Percentiles rank a stretch among this genome's conserved stretches.
Conservation (phyloP, 2,329 filamentous ascomycete species). For the Tolypocladium pustulatum region DNA sequence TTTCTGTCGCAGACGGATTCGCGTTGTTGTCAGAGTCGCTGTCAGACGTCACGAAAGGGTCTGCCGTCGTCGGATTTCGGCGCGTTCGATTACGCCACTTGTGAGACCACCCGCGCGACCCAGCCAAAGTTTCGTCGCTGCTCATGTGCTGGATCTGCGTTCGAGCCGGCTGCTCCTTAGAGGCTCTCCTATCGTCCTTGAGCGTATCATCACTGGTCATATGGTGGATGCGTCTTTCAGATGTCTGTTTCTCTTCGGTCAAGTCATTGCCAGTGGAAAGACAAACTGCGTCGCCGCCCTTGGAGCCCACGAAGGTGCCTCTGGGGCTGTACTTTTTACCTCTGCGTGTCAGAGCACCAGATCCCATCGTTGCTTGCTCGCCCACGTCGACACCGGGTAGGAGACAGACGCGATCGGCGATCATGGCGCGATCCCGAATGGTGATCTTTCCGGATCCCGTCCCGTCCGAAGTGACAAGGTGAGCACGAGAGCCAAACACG, state of each 20-base stretch:
- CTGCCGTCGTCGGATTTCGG: background rate
- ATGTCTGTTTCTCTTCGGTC: slow-evolving; percentile 1
- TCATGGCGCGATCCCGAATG: slow-evolving; percentile 40
- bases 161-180: slow-evolving; percentile 3
- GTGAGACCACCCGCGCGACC: slow-evolving; percentile 3
- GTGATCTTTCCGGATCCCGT: slow-evolving; percentile 34
- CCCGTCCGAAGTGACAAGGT: slow-evolving; percentile 42
- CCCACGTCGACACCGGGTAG: slow-evolving; percentile 40
- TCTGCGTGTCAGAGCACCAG: slow-evolving; percentile 38
- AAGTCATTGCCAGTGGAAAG: slow-evolving; percentile 14
- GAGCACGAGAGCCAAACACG: slow-evolving; percentile 46
- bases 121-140: slow-evolving; percentile 15
- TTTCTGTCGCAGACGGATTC: slow-evolving; percentile 1
- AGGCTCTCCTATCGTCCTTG: background rate
- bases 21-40: slow-evolving; percentile 8
- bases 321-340: slow-evolving; percentile 31
- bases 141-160: slow-evolving; percentile 10
- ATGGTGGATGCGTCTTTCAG: slow-evolving; percentile 3
- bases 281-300: slow-evolving; percentile 38
- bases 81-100: slow-evolving; percentile 2
- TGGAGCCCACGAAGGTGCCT: slow-evolving; percentile 41
- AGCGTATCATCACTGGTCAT: slow-evolving; percentile 13
- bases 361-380: slow-evolving; percentile 38
- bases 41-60: slow-evolving; percentile 7
- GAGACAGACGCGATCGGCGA: slow-evolving; percentile 43